These are phyloP conservation scores for Amanita thiersii DNA, from an alignment of 768 basidiomycete genomes.

Conservation along the genomic window DNA sequence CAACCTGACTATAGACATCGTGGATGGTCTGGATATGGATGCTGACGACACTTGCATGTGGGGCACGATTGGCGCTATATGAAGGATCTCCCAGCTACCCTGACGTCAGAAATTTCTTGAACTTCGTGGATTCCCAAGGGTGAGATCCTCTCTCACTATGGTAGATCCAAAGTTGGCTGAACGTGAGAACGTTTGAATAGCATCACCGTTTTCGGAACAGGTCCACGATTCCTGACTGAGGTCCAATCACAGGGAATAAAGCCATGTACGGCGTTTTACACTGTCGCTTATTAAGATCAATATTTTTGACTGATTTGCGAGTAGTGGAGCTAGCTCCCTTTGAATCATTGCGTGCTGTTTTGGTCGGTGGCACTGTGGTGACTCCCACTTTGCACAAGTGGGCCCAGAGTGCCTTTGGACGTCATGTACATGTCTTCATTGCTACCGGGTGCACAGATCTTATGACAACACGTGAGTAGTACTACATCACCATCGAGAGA, in stretches of 20 bases:
- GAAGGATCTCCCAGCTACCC: conserved; percentile 50
- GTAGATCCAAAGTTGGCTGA: not conserved
- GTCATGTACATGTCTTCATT: conserved; percentile 40
- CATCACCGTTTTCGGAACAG: conserved; percentile 35
- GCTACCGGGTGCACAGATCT: conserved; percentile 71
- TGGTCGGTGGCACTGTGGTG: conserved; percentile 55
- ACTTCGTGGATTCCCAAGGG: conserved; percentile 35
- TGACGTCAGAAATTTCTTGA: conserved; percentile 29
- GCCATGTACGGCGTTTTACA: too few species aligned
- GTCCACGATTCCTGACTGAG: conserved; percentile 61
- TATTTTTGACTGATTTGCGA: not conserved
- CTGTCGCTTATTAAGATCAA: conserved; percentile 11
- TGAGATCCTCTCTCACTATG: too few species aligned
- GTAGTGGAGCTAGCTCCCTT: conserved; percentile 48
- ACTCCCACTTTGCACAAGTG: conserved; percentile 63
- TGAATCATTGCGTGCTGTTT: conserved; percentile 42
- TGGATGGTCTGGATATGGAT: conserved; percentile 30
- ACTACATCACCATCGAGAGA: not conserved
- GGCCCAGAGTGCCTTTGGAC: conserved; percentile 53
- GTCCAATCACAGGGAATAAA: conserved; percentile 46
- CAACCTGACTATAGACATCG: conserved; percentile 42
- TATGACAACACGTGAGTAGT: conserved; percentile 48
- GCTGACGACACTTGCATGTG: conserved; percentile 24
- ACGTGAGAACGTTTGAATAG: conserved; percentile 16
- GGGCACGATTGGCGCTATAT: conserved; percentile 34